Percentiles rank a stretch among this genome's conserved stretches.
phyloP scores from a whole-genome alignment of 805 yeast species.

The Metschnikowia bowlesiae region DNA sequence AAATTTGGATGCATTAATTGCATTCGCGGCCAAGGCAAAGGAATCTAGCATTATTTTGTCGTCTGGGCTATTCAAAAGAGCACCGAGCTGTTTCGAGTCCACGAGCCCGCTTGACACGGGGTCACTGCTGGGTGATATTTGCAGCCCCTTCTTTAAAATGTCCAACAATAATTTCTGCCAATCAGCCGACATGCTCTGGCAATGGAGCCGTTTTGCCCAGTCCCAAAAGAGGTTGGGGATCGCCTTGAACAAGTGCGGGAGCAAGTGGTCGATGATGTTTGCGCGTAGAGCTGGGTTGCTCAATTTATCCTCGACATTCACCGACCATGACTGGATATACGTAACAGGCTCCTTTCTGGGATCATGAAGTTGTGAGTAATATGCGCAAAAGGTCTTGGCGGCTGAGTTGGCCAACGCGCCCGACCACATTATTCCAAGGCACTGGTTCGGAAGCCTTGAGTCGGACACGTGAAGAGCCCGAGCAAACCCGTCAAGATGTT shows the following conservation, averaged over 20 bases:
- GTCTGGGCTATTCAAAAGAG: constrained; percentile 45
- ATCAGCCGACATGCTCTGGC: constrained; percentile 1
- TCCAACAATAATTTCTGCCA: constrained; percentile 10
- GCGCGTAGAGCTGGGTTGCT: constrained; percentile 28
- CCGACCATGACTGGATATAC: constrained; percentile 56
- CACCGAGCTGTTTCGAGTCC: constrained; percentile 17
- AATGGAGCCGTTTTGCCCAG: constrained; percentile 27
- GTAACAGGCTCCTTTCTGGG: constrained; percentile 19
- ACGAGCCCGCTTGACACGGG: constrained; percentile 6
- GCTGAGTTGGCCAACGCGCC: constrained; percentile 63
- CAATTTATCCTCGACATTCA: constrained; percentile 33
- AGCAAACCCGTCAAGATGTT: constrained; percentile 38
- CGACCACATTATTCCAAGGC: constrained; percentile 49
- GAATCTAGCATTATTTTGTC: constrained; percentile 46
- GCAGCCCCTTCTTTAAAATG: constrained; percentile 10
- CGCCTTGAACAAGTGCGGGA: constrained; percentile 59
- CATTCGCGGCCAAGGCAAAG: constrained; percentile 55
- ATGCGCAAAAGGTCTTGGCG: constrained; percentile 50
- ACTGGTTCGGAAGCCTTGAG: constrained; percentile 44
- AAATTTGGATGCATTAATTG: constrained; percentile 58
- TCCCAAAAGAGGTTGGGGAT: constrained; percentile 40
- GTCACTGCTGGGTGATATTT: constrained; percentile 6
- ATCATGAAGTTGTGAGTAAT: constrained; percentile 16
- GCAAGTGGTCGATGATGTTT: constrained; percentile 53
- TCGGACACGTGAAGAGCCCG: constrained; percentile 37